Base-by-base conservation (phyloP, 2,329 filamentous ascomycete genomes). In the Penicillium brasilianum region DNA sequence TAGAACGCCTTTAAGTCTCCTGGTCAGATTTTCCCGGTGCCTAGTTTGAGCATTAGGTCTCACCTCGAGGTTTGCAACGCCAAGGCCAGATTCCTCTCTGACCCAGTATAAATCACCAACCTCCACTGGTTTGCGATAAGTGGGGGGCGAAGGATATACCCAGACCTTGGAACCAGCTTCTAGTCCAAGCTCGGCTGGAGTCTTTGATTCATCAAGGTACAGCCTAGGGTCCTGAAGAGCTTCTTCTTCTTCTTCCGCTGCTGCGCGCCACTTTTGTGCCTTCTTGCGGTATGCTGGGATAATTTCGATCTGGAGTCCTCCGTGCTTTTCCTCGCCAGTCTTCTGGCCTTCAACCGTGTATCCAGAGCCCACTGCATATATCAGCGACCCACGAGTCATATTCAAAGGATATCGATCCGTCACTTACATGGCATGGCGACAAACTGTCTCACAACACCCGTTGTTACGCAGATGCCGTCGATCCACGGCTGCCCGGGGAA, bases 391-490 rank as follows among this genome's bases (percentile, higher is more conserved):
- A 46, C 2, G 20, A 22, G 2, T 25, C 4, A 20, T 10, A 41
- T 9, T 10, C 7, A 41, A 7, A 41, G 8, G 1, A 9, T 9
- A 20, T 9, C 37, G 10, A 8, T 9, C 6, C n/a, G 11, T 16
- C 16, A 46, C 43, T 46, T 46, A 46, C 43, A 46, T 25, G 43
- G 43, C 43, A 46, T 46, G 43, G 43, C 43, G 11, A 46, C 43
- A 46, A 46, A 46, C 43, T 46, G 43, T 10, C 43, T 22, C 20
- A 46, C 43, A 16, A 46, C 43, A 7, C 43, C 43, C 4, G 43
- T 20, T 14, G 43, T 20, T 4, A 46, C 43, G 43, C 43, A 46
- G 11, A 46, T 46, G 20, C 43, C 43, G 43, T 46, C 43, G 13
- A 46, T 46, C 43, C 43, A 46, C 20, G 43, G 3, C 22, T 46